These are phyloP conservation scores for Alternaria sp. DNA, from an alignment of 2,329 filamentous ascomycete genomes.

Conservation along the genomic window DNA sequence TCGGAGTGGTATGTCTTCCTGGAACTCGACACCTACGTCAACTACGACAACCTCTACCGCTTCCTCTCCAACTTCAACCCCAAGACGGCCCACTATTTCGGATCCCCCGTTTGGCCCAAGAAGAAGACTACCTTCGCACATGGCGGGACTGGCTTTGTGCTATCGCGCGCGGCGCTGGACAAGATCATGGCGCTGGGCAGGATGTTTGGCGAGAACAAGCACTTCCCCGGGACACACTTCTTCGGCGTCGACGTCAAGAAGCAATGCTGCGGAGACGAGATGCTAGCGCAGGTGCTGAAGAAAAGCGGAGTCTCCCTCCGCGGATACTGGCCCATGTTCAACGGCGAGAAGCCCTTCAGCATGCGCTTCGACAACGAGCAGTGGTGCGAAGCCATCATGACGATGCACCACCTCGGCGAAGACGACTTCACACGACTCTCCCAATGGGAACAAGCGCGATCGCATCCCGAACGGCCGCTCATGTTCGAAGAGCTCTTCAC, in stretches of 20 bases:
- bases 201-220: slow-evolving; percentile 45
- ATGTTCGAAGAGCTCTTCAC: slow-evolving; percentile 45
- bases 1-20: slow-evolving; percentile 47
- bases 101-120: slow-evolving; percentile 46
- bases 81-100: slow-evolving; percentile 48
- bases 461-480: slow-evolving; percentile 32
- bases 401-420: slow-evolving; percentile 44
- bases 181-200: slow-evolving; percentile 46
- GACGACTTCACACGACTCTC: slow-evolving; percentile 37
- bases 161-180: slow-evolving; percentile 59
- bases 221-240: slow-evolving; percentile 40
- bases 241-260: slow-evolving; percentile 46
- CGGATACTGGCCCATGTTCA: slow-evolving; percentile 55
- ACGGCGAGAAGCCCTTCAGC: slow-evolving; percentile 50
- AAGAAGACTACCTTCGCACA: slow-evolving; percentile 51
- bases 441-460: slow-evolving; percentile 36
- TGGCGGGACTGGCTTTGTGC: slow-evolving; percentile 52
- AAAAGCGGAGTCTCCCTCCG: slow-evolving; percentile 45
- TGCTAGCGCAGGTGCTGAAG: slow-evolving; percentile 47
- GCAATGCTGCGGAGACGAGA: slow-evolving; percentile 49
- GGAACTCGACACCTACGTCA: slow-evolving; percentile 48
- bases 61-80: slow-evolving; percentile 49
- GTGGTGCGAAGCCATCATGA: slow-evolving; percentile 54
- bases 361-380: slow-evolving; percentile 49
- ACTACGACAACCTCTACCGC: slow-evolving; percentile 50